A percentile compares a stretch with the other conserved stretches of the same genome.
phyloP scores from a whole-genome alignment of 495 filamentous ascomycete genomes.

The Jackrogersella multiformis region DNA sequence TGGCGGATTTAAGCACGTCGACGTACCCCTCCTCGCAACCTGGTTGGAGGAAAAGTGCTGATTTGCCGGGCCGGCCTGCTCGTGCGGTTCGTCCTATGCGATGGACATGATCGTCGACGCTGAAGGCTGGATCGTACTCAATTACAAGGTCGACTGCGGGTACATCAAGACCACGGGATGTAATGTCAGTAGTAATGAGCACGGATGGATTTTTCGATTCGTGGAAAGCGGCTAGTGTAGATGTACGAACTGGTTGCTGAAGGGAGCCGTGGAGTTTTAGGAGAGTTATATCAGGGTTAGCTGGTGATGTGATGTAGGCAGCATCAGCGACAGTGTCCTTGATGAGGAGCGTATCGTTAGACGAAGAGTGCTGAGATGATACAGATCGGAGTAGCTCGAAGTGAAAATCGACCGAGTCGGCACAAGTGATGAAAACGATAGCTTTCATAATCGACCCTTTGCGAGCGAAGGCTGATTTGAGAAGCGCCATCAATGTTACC shows the following conservation, averaged over 20 bases:
- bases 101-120: constrained; percentile 88
- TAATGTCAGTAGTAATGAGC: constrained; percentile 93
- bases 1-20: constrained; percentile 66
- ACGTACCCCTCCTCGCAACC: constrained; percentile 92
- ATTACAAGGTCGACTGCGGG: constrained; percentile 93
- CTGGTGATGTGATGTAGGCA: constrained; percentile 59
- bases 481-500: constrained; percentile 81
- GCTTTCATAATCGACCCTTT: constrained; percentile 91
- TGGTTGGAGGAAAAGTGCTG: constrained; percentile 87
- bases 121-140: constrained; percentile 95
- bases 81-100: constrained; percentile 94
- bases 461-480: constrained; percentile 86
- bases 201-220: constrained; percentile 71
- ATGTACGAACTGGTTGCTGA: constrained; percentile 82
- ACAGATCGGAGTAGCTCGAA: constrained; percentile 83
- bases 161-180: constrained; percentile 91
- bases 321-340: constrained; percentile 55
- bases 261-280: constrained; percentile 95
- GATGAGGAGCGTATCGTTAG: constrained; percentile 45
- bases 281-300: constrained; percentile 67
- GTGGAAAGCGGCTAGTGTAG: constrained; percentile 82
- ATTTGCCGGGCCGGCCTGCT: constrained; percentile 87
- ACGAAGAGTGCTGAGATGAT: constrained; percentile 30
- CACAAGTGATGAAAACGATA: constrained; percentile 95
- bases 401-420: constrained; percentile 96